Evolutionary conservation across 345 rosid genomes (phyloP).

Genomic region (Dovyalis caffra): DNA sequence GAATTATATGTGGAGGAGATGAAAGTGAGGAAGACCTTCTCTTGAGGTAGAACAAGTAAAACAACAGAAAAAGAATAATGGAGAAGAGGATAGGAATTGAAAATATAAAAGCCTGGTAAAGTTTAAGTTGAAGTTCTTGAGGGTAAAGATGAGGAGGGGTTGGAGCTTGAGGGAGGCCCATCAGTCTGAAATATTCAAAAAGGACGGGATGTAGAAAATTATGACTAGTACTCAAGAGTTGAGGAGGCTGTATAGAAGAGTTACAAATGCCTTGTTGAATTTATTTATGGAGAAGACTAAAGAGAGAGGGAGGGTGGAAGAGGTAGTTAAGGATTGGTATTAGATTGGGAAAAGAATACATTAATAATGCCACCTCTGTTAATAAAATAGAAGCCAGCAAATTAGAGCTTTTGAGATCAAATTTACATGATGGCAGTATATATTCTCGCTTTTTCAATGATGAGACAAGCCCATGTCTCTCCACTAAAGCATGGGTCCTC

Average conservation of each 20-base stretch:
- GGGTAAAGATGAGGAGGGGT: slow-evolving; percentile 69
- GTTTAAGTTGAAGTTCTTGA: slow-evolving; percentile 83
- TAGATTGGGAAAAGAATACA: slow-evolving; percentile 14
- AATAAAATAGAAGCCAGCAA: slow-evolving; percentile 22
- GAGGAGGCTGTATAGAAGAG: background rate
- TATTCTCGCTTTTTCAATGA: slow-evolving; percentile 33
- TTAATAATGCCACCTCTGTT: slow-evolving; percentile 7
- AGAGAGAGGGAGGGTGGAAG: background rate
- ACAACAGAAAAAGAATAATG: slow-evolving; percentile 77
- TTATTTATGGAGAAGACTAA: background rate
- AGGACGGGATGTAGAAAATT: background rate
- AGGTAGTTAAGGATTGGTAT: slow-evolving; percentile 12
- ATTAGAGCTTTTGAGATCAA: slow-evolving; percentile 29
- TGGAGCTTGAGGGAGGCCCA: slow-evolving; percentile 68
- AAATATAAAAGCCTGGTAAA: slow-evolving; percentile 94
- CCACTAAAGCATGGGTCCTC: slow-evolving; percentile 51
- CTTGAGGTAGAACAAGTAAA: slow-evolving; percentile 92
- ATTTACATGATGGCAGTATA: slow-evolving; percentile 23
- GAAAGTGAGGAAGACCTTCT: slow-evolving; percentile 68
- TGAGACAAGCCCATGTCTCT: slow-evolving; percentile 43
- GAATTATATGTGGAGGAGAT: slow-evolving; percentile 42
- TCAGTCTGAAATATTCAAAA: slow-evolving; percentile 19
- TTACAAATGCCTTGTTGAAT: slow-evolving; percentile 9
- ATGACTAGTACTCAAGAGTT: background rate
- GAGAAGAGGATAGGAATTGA: slow-evolving; percentile 94